These are phyloP conservation scores for Botrytis pseudocinerea DNA, from an alignment of 2,329 filamentous ascomycete genomes.

Conservation along the genomic window DNA sequence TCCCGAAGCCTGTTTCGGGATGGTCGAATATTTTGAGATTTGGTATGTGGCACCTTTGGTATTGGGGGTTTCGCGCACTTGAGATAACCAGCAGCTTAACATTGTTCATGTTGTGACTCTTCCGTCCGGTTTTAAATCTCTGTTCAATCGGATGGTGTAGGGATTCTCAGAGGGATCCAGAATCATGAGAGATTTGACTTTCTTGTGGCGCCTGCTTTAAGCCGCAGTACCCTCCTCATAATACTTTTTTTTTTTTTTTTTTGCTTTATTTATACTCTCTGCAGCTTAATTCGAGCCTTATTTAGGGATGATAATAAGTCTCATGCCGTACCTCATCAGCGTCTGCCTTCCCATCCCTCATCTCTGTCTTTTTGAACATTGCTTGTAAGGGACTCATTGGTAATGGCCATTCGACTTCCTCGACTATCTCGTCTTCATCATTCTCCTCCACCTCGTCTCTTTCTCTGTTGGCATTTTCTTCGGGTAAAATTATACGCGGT, in stretches of 20 bases:
- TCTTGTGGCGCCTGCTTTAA: background rate
- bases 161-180: too few species aligned
- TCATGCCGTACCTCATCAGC: conserved; percentile 31
- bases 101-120: background rate
- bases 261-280: background rate
- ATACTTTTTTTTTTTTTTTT: background rate
- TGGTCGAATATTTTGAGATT: background rate
- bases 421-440: background rate
- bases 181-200: background rate
- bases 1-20: background rate
- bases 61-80: background rate
- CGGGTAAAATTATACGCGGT: background rate
- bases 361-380: conserved; percentile 33
- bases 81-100: background rate
- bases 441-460: background rate
- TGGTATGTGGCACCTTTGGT: background rate
- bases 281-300: too few species aligned
- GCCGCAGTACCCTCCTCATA: too few species aligned
- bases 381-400: conserved; percentile 32
- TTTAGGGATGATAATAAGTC: conserved; percentile 37
- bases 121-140: background rate
- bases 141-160: too few species aligned
- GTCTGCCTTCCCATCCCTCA: conserved; percentile 24
- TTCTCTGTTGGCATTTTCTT: too few species aligned
- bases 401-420: conserved; percentile 30